These are phyloP conservation scores for Exidia glandulosa DNA, from an alignment of 768 basidiomycete species.

Conservation along the genomic window DNA sequence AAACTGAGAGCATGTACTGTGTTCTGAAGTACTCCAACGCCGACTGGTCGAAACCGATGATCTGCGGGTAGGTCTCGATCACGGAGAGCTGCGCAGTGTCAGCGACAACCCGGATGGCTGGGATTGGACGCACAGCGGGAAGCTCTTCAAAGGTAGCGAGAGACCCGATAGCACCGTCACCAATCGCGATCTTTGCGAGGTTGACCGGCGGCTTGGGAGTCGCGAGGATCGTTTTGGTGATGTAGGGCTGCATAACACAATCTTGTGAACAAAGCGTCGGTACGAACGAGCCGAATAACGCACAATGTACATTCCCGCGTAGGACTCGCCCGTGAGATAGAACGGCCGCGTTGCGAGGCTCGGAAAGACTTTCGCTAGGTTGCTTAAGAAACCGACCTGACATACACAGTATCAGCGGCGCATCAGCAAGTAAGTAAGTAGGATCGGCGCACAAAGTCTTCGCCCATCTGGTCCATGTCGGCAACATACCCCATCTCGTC, in stretches of 20 bases:
- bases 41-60: constrained; percentile 59
- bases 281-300: constrained; percentile 10
- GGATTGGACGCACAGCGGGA: constrained; percentile 37
- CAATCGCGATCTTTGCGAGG: constrained; percentile 57
- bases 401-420: constrained; percentile 1
- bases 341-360: constrained; percentile 54
- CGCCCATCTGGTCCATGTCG: constrained; percentile 56
- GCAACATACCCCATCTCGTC: constrained; percentile 48
- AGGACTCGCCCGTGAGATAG: constrained; percentile 62
- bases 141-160: constrained; percentile 38
- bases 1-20: constrained; percentile 37
- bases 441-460: constrained; percentile 37
- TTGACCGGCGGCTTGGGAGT: constrained; percentile 55
- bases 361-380: constrained; percentile 68
- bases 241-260: constrained; percentile 47
- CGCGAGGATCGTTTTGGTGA: constrained; percentile 59
- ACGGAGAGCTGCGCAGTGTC: constrained; percentile 33
- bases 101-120: not conserved
- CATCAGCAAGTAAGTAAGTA: constrained; percentile 3
- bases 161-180: constrained; percentile 52
- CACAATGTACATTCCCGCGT: constrained; percentile 63
- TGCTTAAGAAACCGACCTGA: constrained; percentile 61
- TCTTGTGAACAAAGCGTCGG: not conserved
- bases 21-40: constrained; percentile 51
- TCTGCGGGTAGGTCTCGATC: constrained; percentile 63